phyloP scores from a whole-genome alignment of 148 eudicot species.

The Vaccinium corymbosum region DNA sequence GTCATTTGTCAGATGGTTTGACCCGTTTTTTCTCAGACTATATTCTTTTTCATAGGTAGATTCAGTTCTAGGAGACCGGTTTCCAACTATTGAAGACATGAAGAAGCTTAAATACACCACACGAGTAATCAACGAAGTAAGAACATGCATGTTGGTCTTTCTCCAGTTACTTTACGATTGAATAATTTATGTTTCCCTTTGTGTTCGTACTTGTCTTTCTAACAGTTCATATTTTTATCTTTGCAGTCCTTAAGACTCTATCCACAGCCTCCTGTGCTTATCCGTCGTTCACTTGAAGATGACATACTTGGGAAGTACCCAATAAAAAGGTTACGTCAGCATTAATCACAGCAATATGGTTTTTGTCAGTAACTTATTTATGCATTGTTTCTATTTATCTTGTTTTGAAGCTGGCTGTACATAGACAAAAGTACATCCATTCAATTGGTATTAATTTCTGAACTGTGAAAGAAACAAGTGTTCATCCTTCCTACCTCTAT shows the following conservation, averaged over 20 bases:
- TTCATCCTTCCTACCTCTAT: not conserved
- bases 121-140: slow-evolving; percentile 93
- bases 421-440: not conserved
- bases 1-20: not conserved
- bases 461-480: not conserved
- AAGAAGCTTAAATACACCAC: slow-evolving; percentile 90
- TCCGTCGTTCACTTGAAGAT: slow-evolving; percentile 83
- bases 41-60: slow-evolving; percentile 56
- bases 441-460: not conserved
- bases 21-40: not conserved
- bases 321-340: slow-evolving; percentile 56
- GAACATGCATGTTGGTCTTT: slow-evolving; percentile 17
- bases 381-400: not conserved
- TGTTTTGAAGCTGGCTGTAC: not conserved
- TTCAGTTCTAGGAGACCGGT: slow-evolving; percentile 85
- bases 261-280: slow-evolving; percentile 96
- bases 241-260: slow-evolving; percentile 93
- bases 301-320: slow-evolving; percentile 87
- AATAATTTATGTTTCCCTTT: not conserved
- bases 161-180: not conserved
- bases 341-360: not conserved
- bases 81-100: slow-evolving; percentile 88
- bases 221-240: slow-evolving; percentile 2
- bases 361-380: not conserved
- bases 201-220: not conserved